Evolutionary conservation across 805 yeast species (phyloP), one percentile per base, ranked within the genome.

Genomic region (Candida maltosa): DNA sequence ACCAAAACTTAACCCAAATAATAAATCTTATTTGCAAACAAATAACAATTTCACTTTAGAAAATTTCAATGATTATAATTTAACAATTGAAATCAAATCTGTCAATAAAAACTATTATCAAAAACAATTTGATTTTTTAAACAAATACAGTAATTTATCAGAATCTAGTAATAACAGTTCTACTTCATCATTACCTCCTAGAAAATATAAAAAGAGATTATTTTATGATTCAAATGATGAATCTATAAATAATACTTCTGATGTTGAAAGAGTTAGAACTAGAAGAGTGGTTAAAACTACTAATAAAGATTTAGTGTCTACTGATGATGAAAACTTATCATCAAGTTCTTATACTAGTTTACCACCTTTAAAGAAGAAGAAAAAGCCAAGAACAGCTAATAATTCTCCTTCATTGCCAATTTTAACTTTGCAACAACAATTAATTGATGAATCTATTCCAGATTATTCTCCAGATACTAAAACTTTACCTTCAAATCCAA

Each of bases 381-480:
- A 65, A 47, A 69, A 69, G 65, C 62, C 62, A 47, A 69, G 62
- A 45, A 60, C 66, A 39, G 58, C 51, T 31, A 58, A 55, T 21
- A 34, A 55, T 2, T 40, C 59, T 9, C 38, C 49, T 60, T 37
- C 62, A 15, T 44, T 72, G 18, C 59, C 73, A 1, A 56, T 72
- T 28, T 20, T 37, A 16, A 62, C 70, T 15, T 48, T 54, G 12
- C 69, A 65, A 40, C 74, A 75, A 32, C 65, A 73, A n/a, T 70
- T 70, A 38, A 72, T 73, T 38, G 86, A 85, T 71, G 83, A 80
- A 53, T 63, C 78, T 18, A 63, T 89, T 37, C 88, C 88, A 24
- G 96, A 88, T 58, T 87, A 71, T 59, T 78, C 87, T n/a, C 97
- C 97, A 3, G 69, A 83, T 14, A 46, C 76, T 10, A 50, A 68